A percentile compares a stretch with the other conserved stretches of the same genome.
Conservation (phyloP, 345 rosid species). For the Viola odorata region DNA sequence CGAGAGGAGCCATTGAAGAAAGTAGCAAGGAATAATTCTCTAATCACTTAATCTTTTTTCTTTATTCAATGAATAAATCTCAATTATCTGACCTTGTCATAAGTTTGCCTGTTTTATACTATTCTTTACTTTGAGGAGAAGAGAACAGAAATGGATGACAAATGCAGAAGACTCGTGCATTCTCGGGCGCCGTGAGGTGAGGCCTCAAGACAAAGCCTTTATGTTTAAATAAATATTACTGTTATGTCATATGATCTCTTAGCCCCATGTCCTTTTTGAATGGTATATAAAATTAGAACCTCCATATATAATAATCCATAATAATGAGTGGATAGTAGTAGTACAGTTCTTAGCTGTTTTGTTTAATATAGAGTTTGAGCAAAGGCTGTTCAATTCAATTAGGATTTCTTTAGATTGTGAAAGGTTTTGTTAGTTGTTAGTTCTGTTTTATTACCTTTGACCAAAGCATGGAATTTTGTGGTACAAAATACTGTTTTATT, state of each 20-base stretch:
- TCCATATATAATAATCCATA: too few species aligned
- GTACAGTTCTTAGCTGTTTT: too few species aligned
- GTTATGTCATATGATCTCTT: background rate
- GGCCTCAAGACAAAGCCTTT: background rate
- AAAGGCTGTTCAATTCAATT: too few species aligned
- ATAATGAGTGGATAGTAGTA: too few species aligned
- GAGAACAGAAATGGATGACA: conserved; percentile 17
- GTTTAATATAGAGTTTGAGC: too few species aligned
- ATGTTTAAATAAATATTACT: background rate
- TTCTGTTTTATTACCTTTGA: too few species aligned
- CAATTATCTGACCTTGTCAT: background rate
- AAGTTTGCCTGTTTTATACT: background rate
- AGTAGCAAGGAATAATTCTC: background rate
- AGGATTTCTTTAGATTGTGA: too few species aligned
- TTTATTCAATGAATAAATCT: background rate
- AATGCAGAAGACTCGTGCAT: conserved; percentile 23
- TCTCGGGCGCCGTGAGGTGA: conserved; percentile 15
- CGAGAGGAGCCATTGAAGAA: background rate
- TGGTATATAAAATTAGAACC: too few species aligned
- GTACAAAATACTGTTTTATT: too few species aligned
- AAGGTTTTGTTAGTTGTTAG: too few species aligned
- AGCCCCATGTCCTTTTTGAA: background rate
- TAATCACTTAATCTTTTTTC: background rate
- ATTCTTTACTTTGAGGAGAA: background rate
- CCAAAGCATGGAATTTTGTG: too few species aligned